These are phyloP conservation scores for Talaromyces sp. DNA, from an alignment of 2,329 filamentous ascomycete genomes.

Conservation along the genomic window DNA sequence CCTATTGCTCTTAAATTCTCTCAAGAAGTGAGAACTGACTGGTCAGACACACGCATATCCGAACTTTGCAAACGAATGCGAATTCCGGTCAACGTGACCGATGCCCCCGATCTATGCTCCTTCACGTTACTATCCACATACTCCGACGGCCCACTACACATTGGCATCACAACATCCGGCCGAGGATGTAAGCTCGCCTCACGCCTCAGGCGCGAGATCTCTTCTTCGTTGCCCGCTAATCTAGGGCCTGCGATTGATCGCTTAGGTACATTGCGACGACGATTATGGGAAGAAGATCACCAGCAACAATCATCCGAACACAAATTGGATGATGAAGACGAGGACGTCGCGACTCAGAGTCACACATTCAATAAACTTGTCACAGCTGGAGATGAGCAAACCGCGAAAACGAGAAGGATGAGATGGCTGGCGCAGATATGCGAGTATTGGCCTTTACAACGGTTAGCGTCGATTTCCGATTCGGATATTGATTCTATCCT, in stretches of 20 bases:
- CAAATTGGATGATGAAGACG: slow-evolving; percentile 46
- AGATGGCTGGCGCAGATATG: slow-evolving; percentile 94
- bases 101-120: slow-evolving; percentile 79
- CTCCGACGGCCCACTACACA: slow-evolving; percentile 84
- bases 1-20: background rate
- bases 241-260: slow-evolving; percentile 74
- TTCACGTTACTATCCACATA: slow-evolving; percentile 88
- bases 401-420: slow-evolving; percentile 75
- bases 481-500: slow-evolving; percentile 74
- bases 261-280: slow-evolving; percentile 68
- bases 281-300: slow-evolving; percentile 72
- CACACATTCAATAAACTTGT: slow-evolving; percentile 83
- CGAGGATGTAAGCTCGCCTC: slow-evolving; percentile 91
- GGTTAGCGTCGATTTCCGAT: slow-evolving; percentile 75
- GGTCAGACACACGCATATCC: slow-evolving; percentile 64
- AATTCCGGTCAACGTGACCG: slow-evolving; percentile 90
- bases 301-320: background rate
- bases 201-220: slow-evolving; percentile 82
- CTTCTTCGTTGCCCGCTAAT: slow-evolving; percentile 68
- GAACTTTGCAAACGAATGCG: slow-evolving; percentile 71
- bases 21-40: background rate
- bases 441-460: slow-evolving; percentile 93
- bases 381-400: slow-evolving; percentile 66
- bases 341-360: slow-evolving; percentile 57
- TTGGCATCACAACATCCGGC: slow-evolving; percentile 93